Evolutionary conservation across 768 basidiomycete species (phyloP).

Genomic region (Tulasnella sp.): DNA sequence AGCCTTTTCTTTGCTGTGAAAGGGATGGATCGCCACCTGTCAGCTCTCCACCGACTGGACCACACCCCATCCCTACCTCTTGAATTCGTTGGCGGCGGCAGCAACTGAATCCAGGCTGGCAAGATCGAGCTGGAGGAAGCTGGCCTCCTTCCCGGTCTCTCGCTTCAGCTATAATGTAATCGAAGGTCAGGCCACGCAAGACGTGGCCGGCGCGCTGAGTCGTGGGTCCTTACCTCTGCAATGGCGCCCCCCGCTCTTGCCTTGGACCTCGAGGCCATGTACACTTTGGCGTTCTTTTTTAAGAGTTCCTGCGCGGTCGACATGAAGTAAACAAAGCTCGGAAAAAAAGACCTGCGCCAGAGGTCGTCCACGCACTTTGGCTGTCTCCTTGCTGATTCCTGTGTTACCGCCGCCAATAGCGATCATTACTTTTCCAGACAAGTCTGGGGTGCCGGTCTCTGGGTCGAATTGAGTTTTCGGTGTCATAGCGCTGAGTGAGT

Average conservation of each 20-base stretch:
- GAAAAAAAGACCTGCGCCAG: no score
- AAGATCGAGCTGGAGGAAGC: conserved; percentile 16
- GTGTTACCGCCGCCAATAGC: conserved; percentile 15
- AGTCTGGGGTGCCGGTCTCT: conserved; percentile 1
- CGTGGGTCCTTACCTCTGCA: background rate
- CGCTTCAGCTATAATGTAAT: conserved; percentile 3
- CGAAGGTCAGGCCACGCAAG: background rate
- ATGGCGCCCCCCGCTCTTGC: conserved; percentile 15
- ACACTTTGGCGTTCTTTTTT: conserved; percentile 17
- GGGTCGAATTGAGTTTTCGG: background rate
- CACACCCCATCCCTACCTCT: conserved; percentile 10
- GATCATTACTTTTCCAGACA: conserved; percentile 13
- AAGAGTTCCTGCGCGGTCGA: background rate
- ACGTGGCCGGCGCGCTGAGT: background rate
- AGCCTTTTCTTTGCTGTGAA: conserved; percentile 7
- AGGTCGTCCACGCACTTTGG: conserved; percentile 10
- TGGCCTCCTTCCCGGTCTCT: conserved; percentile 12
- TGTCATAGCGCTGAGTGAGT: no score
- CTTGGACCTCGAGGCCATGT: conserved; percentile 16
- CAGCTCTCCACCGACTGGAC: background rate
- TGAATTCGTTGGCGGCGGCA: conserved; percentile 9
- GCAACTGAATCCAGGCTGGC: conserved; percentile 13
- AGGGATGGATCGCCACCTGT: background rate
- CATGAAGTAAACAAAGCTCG: no score
- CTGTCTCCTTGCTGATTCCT: conserved; percentile 6